Evolutionary conservation across 2,329 filamentous ascomycete genomes (phyloP).

Genomic region (Hymenoscyphus repandus): DNA sequence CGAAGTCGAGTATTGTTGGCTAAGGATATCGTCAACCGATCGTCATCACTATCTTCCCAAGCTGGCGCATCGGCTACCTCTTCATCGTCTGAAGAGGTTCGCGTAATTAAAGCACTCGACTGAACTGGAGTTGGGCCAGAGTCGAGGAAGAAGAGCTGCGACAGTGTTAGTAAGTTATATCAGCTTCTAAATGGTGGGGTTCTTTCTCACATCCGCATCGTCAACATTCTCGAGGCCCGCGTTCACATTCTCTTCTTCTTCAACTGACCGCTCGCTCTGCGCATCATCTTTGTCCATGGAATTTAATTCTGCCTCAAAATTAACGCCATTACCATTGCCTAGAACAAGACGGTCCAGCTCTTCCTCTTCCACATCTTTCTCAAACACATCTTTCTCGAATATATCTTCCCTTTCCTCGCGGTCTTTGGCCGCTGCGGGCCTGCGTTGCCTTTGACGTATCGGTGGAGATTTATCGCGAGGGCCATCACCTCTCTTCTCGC

Average conservation of each 20-base stretch:
- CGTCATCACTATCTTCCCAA: conserved; percentile 97
- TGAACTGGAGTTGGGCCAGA: conserved; percentile 29
- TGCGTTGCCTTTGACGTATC: too few relatives aligned
- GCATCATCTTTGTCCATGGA: conserved; percentile 32
- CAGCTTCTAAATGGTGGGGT: neutral
- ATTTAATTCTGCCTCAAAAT: conserved; percentile 61
- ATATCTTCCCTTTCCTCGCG: too few relatives aligned
- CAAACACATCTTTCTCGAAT: conserved; percentile 67
- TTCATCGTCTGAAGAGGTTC: conserved; percentile 29
- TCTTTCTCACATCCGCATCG: conserved; percentile 55
- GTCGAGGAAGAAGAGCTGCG: conserved; percentile 35
- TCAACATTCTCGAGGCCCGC: conserved; percentile 59
- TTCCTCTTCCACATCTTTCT: conserved; percentile 78
- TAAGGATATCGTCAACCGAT: conserved; percentile 77
- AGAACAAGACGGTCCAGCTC: conserved; percentile 86
- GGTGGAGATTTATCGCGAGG: too few relatives aligned
- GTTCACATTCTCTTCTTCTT: conserved; percentile 41
- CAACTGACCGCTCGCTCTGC: conserved; percentile 24
- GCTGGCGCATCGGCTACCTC: conserved; percentile 48
- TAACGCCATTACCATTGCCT: conserved; percentile 79
- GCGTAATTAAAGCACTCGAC: conserved; percentile 18
- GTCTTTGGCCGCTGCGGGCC: too few relatives aligned
- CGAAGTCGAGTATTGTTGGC: conserved; percentile 69
- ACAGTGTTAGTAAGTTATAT: conserved; percentile 8
- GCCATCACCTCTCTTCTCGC: too few relatives aligned